A percentile compares a stretch with the other conserved stretches of the same genome.
Evolutionary conservation across 495 filamentous ascomycete genomes (phyloP).

Genomic region (Aspergillus steynii): DNA sequence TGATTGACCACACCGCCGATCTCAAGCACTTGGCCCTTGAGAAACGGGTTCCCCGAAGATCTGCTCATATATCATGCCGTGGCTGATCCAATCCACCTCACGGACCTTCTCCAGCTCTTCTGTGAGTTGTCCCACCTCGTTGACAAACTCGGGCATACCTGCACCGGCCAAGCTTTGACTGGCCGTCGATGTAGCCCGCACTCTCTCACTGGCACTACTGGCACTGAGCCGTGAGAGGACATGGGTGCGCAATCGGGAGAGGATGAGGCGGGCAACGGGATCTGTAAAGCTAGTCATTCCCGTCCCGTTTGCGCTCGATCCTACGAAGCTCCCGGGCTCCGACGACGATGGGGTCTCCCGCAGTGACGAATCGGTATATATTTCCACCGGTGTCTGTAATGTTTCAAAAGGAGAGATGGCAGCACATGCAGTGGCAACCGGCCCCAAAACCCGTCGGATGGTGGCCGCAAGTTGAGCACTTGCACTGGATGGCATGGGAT

Average conservation of each 20-base stretch:
- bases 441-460: constrained; percentile 57
- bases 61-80: constrained; percentile 78
- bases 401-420: constrained; percentile 36
- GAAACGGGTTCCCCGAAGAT: constrained; percentile 45
- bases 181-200: constrained; percentile 76
- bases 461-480: constrained; percentile 47
- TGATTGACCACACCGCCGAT: not conserved
- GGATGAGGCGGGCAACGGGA: constrained; percentile 78
- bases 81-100: constrained; percentile 75
- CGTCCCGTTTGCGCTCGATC: constrained; percentile 6
- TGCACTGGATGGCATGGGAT: constrained; percentile 67
- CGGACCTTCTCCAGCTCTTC: constrained; percentile 76
- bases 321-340: constrained; percentile 14
- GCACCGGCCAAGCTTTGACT: constrained; percentile 77
- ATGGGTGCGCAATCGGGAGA: constrained; percentile 71
- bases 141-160: constrained; percentile 89
- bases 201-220: constrained; percentile 74
- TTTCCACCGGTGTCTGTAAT: constrained; percentile 38
- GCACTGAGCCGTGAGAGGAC: constrained; percentile 75
- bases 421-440: constrained; percentile 40
- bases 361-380: constrained; percentile 21
- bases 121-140: constrained; percentile 75
- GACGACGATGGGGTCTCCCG: constrained; percentile 17
- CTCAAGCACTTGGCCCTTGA: not conserved
- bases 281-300: constrained; percentile 56